phyloP scores from a whole-genome alignment of 306 rosid genomes.

The Leucaena leucocephala region DNA sequence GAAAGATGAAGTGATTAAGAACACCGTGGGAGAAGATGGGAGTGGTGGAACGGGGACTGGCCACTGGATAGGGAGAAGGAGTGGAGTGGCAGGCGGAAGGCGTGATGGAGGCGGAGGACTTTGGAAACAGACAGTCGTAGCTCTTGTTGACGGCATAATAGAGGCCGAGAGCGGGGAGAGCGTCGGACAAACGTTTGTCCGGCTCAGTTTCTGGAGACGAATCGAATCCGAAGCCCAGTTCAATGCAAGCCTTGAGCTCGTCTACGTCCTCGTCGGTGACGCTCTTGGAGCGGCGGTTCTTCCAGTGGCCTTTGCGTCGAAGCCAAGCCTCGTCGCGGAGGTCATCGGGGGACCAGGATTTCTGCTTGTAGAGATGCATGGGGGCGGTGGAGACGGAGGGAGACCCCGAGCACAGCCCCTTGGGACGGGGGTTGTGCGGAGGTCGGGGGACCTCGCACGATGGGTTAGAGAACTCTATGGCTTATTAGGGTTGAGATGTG shows the following conservation, averaged over 20 bases:
- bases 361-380: constrained; percentile 75
- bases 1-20: neutral
- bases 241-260: constrained; percentile 92
- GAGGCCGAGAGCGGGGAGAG: constrained; percentile 82
- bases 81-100: constrained; percentile 61
- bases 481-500: constrained; percentile 31
- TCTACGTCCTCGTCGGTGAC: constrained; percentile 86
- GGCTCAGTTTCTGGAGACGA: constrained; percentile 54
- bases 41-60: constrained; percentile 56
- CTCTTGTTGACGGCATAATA: constrained; percentile 76
- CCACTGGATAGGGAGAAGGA: constrained; percentile 59
- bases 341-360: constrained; percentile 90
- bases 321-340: constrained; percentile 89
- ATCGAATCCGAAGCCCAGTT: constrained; percentile 83
- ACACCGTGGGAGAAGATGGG: constrained; percentile 60
- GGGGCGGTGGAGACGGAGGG: neutral
- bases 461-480: constrained; percentile 51
- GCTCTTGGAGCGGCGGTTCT: constrained; percentile 71
- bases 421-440: constrained; percentile 54
- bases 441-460: constrained; percentile 88
- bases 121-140: constrained; percentile 53
- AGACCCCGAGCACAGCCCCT: constrained; percentile 47
- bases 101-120: constrained; percentile 38
- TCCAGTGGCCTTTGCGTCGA: constrained; percentile 71
- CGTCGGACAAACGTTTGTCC: constrained; percentile 70